Conservation (phyloP, 371 early-diverging fungal species). For the Actinomucor elegans region DNA sequence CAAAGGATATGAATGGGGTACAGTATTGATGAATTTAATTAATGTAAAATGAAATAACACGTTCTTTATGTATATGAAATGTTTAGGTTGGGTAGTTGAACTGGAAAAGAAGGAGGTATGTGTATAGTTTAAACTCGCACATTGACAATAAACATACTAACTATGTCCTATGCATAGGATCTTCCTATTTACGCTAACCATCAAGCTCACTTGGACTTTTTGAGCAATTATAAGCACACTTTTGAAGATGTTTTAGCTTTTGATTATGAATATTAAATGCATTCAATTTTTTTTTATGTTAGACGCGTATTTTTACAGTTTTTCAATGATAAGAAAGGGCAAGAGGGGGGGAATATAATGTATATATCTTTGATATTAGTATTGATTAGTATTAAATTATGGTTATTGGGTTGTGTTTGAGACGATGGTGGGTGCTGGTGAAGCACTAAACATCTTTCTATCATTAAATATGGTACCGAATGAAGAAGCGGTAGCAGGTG, state of each 20-base stretch:
- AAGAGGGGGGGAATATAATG: neutral
- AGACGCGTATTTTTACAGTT: conserved; percentile 3
- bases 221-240: conserved; percentile 30
- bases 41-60: neutral
- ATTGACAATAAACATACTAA: neutral
- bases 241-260: conserved; percentile 45
- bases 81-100: conserved; percentile 49
- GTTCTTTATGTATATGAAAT: neutral
- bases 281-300: neutral
- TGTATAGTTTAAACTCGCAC: neutral
- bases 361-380: no score
- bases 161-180: no score
- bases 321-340: neutral
- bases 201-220: conserved; percentile 34
- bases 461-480: conserved; percentile 50
- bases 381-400: neutral
- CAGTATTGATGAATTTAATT: no score
- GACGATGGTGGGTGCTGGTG: conserved; percentile 18
- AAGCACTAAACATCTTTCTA: conserved; percentile 49
- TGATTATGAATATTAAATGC: conserved; percentile 38
- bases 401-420: conserved; percentile 1
- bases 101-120: conserved; percentile 42
- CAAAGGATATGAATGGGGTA: conserved; percentile 48
- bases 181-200: conserved; percentile 32
- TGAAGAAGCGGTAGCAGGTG: conserved; percentile 25